Evolutionary conservation across 768 basidiomycete genomes (phyloP), one percentile per base, ranked within the genome.

Genomic region (Termitomyces sp.): DNA sequence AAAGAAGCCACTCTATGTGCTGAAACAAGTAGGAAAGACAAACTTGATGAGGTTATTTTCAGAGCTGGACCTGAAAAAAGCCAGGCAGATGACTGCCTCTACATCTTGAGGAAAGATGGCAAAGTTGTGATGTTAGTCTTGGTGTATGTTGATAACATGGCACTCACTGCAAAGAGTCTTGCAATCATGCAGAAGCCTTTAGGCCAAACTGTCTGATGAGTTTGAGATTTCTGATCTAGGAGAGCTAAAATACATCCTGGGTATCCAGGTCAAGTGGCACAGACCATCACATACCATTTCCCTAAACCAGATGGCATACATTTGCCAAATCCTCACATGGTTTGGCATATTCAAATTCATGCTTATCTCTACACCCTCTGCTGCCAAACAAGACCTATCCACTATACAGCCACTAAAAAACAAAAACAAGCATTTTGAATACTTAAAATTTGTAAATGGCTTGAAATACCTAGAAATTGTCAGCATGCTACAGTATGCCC

Each of bases 11-110:
- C 25, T 56, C 12, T 56, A 50, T 30, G 45, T 35, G 21, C 45
- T 54, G 4, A 54, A 54, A 14, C 43, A 54, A n/a, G 41, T 41
- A 23, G 54, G 54, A 55, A 55, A 14, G 23, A 35, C 12, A 44
- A 55, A 10, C 35, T 52, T 5, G 27, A 52, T 41, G 51, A 52
- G 39, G 19, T 39, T 7, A 50, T 50, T 28, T 32, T 9, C 5
- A 48, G 32, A 32, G 46, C 46, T 32, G n/a, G 46, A 1, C 32
- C 32, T 32, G 45, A 46, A n/a, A 46, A 49, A 17, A 49, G 48
- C 27, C 32, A n/a, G n/a, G n/a, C n/a, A n/a, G n/a, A n/a, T n/a
- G n/a, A n/a, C n/a, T n/a, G n/a, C n/a, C n/a, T n/a, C 42, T 55
- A 55, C 12, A 49, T 55, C 40, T 16, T 52, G n/a, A n/a, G n/a